Evolutionary conservation across 2,329 filamentous ascomycete species (phyloP), one percentile per base, ranked within the genome.

Genomic region (Ascochyta clinopodiicola): DNA sequence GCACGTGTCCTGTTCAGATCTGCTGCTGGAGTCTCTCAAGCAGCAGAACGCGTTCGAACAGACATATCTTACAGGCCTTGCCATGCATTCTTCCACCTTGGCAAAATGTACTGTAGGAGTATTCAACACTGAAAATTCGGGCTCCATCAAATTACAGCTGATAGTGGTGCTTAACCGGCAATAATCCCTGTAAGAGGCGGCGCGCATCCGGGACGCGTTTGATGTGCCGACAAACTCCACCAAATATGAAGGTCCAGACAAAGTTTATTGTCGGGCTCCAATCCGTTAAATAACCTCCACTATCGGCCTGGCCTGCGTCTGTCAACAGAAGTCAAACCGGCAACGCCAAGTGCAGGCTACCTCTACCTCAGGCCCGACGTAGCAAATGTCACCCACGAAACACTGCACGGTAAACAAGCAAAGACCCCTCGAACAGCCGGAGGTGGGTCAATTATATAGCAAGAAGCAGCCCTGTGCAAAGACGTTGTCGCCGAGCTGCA

Each of bases 401-500:
- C 52, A 46, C n/a, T 25, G 17, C 43, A 29, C 46, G 10, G 25
- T 34, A 6, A 51, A 51, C 37, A 46, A 37, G 37, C 46, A 56
- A 46, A 46, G 24, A 0, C 25, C 27, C 46, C 43, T 56, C 46
- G 51, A 56, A 51, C 52, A 35, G 35, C 46, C 52, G 43, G 31
- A 32, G 31, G 46, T 56, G 46, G 46, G 42, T 51, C 51, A 29
- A 6, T 34, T 56, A 51, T 56, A 56, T 51, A 56, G 24, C 52
- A 46, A 51, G 51, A 47, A 51, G 46, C 52, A 56, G 46, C 46
- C 36, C 46, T 51, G 52, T 32, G 37, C 52, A 51, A 47, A 56
- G 52, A 51, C 52, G 36, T 56, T 50, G 42, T 56, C 31, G 52
- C 52, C 52, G 52, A 56, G 46, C 52, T 56, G 46, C 29, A 56